These are phyloP conservation scores for Fusarium xyrophilum DNA, from an alignment of 2,329 filamentous ascomycete genomes.

Conservation along the genomic window DNA sequence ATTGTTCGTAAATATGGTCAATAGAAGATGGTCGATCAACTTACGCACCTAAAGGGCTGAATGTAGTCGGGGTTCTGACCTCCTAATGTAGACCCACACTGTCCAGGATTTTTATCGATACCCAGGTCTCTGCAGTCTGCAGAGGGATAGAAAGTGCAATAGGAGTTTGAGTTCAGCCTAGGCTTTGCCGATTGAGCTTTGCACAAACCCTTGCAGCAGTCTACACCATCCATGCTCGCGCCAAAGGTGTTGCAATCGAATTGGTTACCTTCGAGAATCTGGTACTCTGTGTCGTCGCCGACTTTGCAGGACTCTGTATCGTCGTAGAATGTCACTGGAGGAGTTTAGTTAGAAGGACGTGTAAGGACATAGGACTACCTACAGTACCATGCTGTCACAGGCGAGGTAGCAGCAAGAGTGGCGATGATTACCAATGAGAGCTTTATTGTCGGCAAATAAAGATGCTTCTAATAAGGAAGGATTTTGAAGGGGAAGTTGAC, in stretches of 20 bases:
- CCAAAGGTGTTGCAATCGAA: neutral
- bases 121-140: neutral
- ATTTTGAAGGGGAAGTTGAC: fast-evolving
- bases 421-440: fast-evolving
- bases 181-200: neutral
- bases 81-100: too few relatives aligned
- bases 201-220: neutral
- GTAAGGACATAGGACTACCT: neutral
- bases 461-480: neutral
- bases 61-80: too few relatives aligned
- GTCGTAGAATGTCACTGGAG: neutral
- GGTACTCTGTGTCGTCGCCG: neutral
- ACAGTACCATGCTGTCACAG: neutral
- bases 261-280: neutral
- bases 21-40: fast-evolving
- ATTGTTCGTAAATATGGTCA: neutral
- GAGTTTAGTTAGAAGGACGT: neutral
- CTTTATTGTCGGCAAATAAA: fast-evolving
- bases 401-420: neutral
- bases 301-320: neutral
- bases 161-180: neutral
- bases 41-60: neutral
- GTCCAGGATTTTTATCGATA: neutral
- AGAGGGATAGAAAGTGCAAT: neutral
- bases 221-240: neutral